Percentiles rank a stretch among this genome's conserved stretches.
phyloP scores from a whole-genome alignment of 176 grass and related monocot genomes.

The Oryza brachyantha region DNA sequence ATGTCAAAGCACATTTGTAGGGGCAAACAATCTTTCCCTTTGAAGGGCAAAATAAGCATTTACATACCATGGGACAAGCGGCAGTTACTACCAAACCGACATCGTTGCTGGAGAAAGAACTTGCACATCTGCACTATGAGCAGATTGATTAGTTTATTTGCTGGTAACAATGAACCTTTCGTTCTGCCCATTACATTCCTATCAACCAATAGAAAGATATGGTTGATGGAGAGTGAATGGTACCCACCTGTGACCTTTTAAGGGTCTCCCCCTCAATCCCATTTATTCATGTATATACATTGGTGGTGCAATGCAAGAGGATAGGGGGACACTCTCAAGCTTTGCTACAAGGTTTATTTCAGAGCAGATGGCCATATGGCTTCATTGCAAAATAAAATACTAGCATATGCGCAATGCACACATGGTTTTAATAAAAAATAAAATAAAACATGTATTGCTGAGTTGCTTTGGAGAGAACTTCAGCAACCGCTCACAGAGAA shows the following conservation, averaged over 20 bases:
- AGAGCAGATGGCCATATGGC: background rate
- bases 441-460: background rate
- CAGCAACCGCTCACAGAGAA: background rate
- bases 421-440: background rate
- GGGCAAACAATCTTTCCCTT: constrained; percentile 11
- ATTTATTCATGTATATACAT: background rate
- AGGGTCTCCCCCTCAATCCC: background rate
- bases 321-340: background rate
- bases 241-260: constrained; percentile 16
- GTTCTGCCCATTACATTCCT: constrained; percentile 25
- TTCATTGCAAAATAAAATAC: background rate
- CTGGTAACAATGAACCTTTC: background rate
- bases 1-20: constrained; percentile 11
- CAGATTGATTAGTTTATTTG: constrained; percentile 58
- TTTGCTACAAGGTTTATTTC: background rate
- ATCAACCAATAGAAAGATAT: constrained; percentile 19
- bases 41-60: constrained; percentile 24
- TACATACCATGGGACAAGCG: constrained; percentile 96
- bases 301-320: background rate
- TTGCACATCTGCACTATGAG: constrained; percentile 89
- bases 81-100: constrained; percentile 93
- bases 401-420: background rate
- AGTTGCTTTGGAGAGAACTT: background rate
- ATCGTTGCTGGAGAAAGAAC: constrained; percentile 99
- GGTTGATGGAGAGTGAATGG: background rate